Evolutionary conservation across 305 asterid genomes (phyloP).

Genomic region (Salvia sclarea): DNA sequence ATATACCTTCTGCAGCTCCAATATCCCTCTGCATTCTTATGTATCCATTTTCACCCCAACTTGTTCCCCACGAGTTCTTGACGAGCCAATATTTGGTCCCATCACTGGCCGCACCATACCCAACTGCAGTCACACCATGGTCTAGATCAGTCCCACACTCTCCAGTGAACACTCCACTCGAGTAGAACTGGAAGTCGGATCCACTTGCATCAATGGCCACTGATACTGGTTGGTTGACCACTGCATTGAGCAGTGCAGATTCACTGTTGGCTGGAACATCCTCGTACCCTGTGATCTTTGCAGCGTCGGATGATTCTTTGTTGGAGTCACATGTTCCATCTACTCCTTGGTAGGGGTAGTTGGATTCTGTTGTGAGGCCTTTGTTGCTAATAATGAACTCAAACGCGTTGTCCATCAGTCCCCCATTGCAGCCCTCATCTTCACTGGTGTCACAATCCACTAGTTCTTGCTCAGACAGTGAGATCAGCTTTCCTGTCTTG

Average conservation of each 20-base stretch:
- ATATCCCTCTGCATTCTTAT: constrained; percentile 44
- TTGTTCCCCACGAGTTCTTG: constrained; percentile 52
- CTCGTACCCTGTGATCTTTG: constrained; percentile 47
- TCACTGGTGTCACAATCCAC: constrained; percentile 47
- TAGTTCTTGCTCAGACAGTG: constrained; percentile 47
- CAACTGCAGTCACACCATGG: constrained; percentile 49
- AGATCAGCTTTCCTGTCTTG: constrained; percentile 33
- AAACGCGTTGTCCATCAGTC: constrained; percentile 42
- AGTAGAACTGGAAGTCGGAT: constrained; percentile 41
- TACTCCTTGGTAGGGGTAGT: constrained; percentile 43
- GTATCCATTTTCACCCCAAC: constrained; percentile 50
- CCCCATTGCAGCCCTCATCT: constrained; percentile 42
- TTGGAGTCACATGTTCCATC: constrained; percentile 40
- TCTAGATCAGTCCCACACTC: constrained; percentile 38
- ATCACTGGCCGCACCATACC: constrained; percentile 33
- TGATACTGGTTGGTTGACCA: constrained; percentile 45
- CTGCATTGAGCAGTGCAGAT: constrained; percentile 42
- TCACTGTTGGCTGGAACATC: constrained; percentile 46
- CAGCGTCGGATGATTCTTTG: constrained; percentile 34
- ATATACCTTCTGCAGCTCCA: constrained; percentile 36
- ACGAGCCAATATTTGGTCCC: constrained; percentile 48
- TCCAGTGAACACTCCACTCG: constrained; percentile 40
- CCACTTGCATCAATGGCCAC: constrained; percentile 44
- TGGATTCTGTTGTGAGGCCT: constrained; percentile 50
- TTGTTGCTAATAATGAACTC: constrained; percentile 37